phyloP scores from a whole-genome alignment of 1,284 basidiomycete species.

The Sporisorium sorghi region DNA sequence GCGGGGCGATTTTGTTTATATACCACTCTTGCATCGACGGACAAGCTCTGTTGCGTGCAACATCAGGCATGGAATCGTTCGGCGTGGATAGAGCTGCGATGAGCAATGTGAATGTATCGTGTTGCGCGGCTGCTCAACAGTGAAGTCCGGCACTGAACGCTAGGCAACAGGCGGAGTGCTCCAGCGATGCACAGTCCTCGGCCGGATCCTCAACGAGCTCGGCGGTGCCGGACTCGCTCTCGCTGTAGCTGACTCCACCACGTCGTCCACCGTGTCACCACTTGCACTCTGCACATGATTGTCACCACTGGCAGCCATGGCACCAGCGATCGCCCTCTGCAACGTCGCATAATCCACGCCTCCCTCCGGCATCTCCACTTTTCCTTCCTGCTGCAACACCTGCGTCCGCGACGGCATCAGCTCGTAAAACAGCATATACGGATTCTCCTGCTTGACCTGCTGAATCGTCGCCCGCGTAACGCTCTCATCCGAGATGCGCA shows the following conservation, averaged over 20 bases:
- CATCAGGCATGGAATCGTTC: too few relatives aligned
- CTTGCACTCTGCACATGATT: not conserved
- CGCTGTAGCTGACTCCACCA: not conserved
- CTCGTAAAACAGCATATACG: slow-evolving; percentile 67
- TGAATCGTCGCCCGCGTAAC: slow-evolving; percentile 47
- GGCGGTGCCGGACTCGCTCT: slow-evolving; percentile 22
- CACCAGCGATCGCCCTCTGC: slow-evolving; percentile 32
- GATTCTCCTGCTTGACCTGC: slow-evolving; percentile 64
- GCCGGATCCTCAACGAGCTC: slow-evolving; percentile 19
- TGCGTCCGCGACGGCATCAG: slow-evolving; percentile 15
- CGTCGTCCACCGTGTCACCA: not conserved
- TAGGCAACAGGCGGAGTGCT: slow-evolving; percentile 27
- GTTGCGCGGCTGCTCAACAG: too few relatives aligned
- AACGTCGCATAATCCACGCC: slow-evolving; percentile 26
- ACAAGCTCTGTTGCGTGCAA: too few relatives aligned
- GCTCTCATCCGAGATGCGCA: slow-evolving; percentile 63
- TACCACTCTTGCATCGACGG: slow-evolving; percentile 5
- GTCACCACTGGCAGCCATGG: slow-evolving; percentile 12
- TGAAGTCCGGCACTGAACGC: too few relatives aligned
- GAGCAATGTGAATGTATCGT: not conserved
- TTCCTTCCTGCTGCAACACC: slow-evolving; percentile 3
- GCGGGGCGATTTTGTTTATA: not conserved
- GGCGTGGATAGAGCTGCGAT: not conserved
- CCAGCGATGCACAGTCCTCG: slow-evolving; percentile 43
- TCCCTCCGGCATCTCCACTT: slow-evolving; percentile 19